These are phyloP conservation scores for Agarophyton chilense DNA, from an alignment of 23 red algal species.

Conservation along the genomic window DNA sequence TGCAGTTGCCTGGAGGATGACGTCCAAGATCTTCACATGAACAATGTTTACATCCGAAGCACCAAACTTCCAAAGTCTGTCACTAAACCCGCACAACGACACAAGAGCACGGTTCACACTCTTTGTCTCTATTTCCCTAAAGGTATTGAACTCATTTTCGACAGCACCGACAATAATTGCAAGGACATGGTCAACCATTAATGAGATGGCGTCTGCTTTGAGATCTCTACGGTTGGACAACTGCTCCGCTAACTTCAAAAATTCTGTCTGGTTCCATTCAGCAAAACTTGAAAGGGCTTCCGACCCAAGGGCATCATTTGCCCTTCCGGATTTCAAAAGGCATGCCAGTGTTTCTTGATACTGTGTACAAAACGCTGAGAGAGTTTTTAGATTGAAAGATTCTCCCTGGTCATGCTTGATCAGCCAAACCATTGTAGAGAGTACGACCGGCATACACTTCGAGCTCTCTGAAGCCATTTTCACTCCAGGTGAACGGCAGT, in stretches of 20 bases:
- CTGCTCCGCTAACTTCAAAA: conserved; percentile 34
- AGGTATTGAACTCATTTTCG: conserved; percentile 6
- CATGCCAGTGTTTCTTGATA: conserved; percentile 36
- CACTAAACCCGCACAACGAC: neutral
- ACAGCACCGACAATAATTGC: neutral
- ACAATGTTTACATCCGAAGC: neutral
- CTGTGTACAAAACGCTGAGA: conserved; percentile 14
- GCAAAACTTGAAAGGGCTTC: conserved; percentile 48
- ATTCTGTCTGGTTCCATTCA: conserved; percentile 47
- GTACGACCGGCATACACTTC: neutral
- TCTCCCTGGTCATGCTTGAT: conserved; percentile 33
- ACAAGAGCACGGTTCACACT: conserved; percentile 23
- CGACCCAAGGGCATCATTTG: neutral
- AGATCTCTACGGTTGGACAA: conserved; percentile 1
- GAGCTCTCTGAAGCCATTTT: conserved; percentile 12
- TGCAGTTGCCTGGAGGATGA: neutral
- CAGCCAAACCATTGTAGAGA: conserved; percentile 48
- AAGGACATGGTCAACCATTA: conserved; percentile 20
- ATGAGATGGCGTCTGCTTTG: neutral
- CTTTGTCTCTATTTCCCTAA: conserved; percentile 23
- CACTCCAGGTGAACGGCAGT: conserved; percentile 32
- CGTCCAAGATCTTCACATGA: conserved; percentile 19
- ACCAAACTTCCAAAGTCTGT: neutral
- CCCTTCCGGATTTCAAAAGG: conserved; percentile 16
- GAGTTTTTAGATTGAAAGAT: neutral